Conservation (phyloP, 1,139 yeast species). For the Blastobotrys aristatus region DNA sequence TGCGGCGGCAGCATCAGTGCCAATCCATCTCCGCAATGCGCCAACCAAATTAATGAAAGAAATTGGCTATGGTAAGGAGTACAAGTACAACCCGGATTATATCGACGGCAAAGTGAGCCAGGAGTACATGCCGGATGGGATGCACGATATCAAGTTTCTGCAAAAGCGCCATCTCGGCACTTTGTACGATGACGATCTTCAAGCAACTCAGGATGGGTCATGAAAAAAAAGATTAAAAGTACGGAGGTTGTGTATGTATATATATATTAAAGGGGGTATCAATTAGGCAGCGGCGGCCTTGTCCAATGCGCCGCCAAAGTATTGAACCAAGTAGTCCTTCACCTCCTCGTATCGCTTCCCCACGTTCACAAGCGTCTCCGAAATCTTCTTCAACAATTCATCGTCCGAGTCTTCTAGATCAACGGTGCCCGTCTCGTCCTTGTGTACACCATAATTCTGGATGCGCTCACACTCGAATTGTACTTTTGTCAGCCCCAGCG, state of each 20-base stretch:
- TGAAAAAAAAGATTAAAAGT: not conserved
- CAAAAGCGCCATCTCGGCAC: slow-evolving; percentile 40
- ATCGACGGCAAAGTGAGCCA: slow-evolving; percentile 70
- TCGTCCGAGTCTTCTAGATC: slow-evolving; percentile 29
- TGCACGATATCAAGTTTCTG: slow-evolving; percentile 35
- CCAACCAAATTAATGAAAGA: slow-evolving; percentile 89
- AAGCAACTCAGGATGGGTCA: not conserved
- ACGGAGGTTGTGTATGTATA: not conserved
- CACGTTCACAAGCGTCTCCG: slow-evolving; percentile 26
- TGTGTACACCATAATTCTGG: slow-evolving; percentile 75
- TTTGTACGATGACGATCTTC: slow-evolving; percentile 15
- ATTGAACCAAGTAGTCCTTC: slow-evolving; percentile 26
- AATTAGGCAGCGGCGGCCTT: slow-evolving; percentile 8
- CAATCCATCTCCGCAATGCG: slow-evolving; percentile 77
- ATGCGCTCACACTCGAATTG: slow-evolving; percentile 88
- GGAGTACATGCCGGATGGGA: slow-evolving; percentile 38
- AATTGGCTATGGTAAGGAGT: slow-evolving; percentile 75
- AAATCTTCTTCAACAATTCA: slow-evolving; percentile 29
- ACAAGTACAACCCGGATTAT: slow-evolving; percentile 82
- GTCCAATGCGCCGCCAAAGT: slow-evolving; percentile 9
- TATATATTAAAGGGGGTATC: not conserved
- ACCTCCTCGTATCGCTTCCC: slow-evolving; percentile 35
- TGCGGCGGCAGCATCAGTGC: slow-evolving; percentile 43
- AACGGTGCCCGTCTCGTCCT: slow-evolving; percentile 36
- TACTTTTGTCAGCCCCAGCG: slow-evolving; percentile 76